phyloP scores from a whole-genome alignment of 1,139 yeast species.

The Candida dubliniensis region DNA sequence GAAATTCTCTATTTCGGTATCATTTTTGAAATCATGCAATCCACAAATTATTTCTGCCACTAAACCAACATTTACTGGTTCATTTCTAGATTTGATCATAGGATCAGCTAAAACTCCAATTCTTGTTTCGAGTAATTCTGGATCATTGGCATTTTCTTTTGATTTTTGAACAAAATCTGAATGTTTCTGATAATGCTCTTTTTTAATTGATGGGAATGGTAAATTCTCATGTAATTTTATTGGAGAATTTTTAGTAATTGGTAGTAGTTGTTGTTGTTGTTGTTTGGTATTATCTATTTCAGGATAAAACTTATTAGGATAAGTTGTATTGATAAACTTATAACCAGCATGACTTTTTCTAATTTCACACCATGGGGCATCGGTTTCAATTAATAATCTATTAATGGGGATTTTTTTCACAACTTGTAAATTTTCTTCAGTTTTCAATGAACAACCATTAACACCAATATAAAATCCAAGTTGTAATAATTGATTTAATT shows the following conservation, averaged over 20 bases:
- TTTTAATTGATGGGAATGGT: conserved; percentile 65
- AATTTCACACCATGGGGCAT: conserved; percentile 98
- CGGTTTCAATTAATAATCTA: conserved; percentile 81
- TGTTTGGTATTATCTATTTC: conserved; percentile 18
- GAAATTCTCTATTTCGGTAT: conserved; percentile 50
- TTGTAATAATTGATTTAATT: conserved; percentile 50
- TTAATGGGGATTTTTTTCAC: conserved; percentile 67
- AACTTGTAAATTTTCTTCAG: conserved; percentile 69
- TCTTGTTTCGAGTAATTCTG: conserved; percentile 12
- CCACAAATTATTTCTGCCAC: conserved; percentile 78
- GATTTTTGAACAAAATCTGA: conserved; percentile 18
- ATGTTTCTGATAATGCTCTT: conserved; percentile 55
- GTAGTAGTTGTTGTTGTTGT: conserved; percentile 10
- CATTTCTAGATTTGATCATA: conserved; percentile 82
- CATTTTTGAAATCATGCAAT: conserved; percentile 40
- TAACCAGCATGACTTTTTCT: conserved; percentile 79
- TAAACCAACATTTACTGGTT: conserved; percentile 81
- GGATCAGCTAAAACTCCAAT: conserved; percentile 45
- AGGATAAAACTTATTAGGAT: conserved; percentile 61
- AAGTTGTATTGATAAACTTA: conserved; percentile 44
- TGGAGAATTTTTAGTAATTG: conserved; percentile 5
- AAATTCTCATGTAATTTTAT: conserved; percentile 42
- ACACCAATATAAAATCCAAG: conserved; percentile 75
- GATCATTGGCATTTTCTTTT: conserved; percentile 14
- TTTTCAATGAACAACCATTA: conserved; percentile 89